phyloP scores from a whole-genome alignment of 495 filamentous ascomycete species.

The Lophiotrema nucula region DNA sequence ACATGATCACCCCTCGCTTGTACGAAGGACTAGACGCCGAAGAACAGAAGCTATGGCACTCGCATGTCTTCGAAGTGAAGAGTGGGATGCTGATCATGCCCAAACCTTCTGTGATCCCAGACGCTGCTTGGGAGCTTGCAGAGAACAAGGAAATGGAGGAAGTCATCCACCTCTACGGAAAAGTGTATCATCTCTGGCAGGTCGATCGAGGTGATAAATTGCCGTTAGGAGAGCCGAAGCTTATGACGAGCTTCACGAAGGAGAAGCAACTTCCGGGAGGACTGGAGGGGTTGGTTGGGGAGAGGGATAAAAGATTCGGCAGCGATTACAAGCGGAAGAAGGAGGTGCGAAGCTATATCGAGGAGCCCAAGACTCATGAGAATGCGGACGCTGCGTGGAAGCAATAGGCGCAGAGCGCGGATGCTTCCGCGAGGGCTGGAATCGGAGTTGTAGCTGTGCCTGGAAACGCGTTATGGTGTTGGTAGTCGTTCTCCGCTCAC shows the following conservation, averaged over 20 bases:
- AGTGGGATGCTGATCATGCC: slow-evolving; percentile 86
- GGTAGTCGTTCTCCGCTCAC: too few species aligned
- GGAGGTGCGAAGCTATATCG: slow-evolving; percentile 61
- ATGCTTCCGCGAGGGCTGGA: too few species aligned
- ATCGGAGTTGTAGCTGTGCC: too few species aligned
- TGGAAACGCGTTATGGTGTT: too few species aligned
- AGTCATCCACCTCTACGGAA: slow-evolving; percentile 72
- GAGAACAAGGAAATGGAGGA: slow-evolving; percentile 80
- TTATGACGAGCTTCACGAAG: slow-evolving; percentile 74
- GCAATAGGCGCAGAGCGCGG: too few species aligned
- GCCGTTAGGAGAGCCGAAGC: slow-evolving; percentile 69
- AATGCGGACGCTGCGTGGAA: slow-evolving; percentile 55
- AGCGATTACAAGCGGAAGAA: slow-evolving; percentile 60
- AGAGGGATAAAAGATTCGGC: slow-evolving; percentile 66
- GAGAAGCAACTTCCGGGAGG: slow-evolving; percentile 54
- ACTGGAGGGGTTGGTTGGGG: slow-evolving; percentile 58
- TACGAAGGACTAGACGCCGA: slow-evolving; percentile 61
- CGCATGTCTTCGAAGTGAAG: slow-evolving; percentile 84
- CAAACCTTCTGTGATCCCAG: slow-evolving; percentile 55
- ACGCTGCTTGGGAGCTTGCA: slow-evolving; percentile 65
- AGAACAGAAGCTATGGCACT: slow-evolving; percentile 77
- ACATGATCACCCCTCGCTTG: slow-evolving; percentile 77
- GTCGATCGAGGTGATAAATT: slow-evolving; percentile 74
- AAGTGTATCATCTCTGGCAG: slow-evolving; percentile 90
- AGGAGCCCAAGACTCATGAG: slow-evolving; percentile 56